phyloP scores from a whole-genome alignment of 139 green algal species.

The Prasinococcaceae sp. region DNA sequence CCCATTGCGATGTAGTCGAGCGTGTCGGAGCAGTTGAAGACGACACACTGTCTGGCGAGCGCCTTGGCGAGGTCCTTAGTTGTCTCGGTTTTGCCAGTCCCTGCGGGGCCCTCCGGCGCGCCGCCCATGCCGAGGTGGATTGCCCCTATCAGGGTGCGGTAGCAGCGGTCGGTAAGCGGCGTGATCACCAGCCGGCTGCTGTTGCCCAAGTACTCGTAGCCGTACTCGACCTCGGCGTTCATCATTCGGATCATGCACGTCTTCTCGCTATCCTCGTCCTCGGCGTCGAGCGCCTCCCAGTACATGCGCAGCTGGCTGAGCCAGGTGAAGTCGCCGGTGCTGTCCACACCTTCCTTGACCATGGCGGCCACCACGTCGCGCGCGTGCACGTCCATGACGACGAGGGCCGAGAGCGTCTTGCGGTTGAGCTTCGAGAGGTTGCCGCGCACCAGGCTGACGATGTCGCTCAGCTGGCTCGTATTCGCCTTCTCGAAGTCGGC shows the following conservation, averaged over 20 bases:
- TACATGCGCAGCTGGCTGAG: conserved; percentile 25
- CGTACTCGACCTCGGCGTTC: conserved; percentile 35
- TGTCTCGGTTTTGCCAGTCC: too few relatives aligned
- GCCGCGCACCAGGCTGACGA: conserved; percentile 19
- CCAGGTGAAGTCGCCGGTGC: conserved; percentile 18
- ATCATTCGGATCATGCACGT: conserved; percentile 47
- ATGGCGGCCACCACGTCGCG: conserved; percentile 21
- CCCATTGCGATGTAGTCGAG: conserved; percentile 29
- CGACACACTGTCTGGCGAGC: conserved; percentile 26
- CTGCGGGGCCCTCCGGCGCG: conserved; percentile 22
- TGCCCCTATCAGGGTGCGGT: conserved; percentile 26
- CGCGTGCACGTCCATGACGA: conserved; percentile 36
- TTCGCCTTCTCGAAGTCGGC: conserved; percentile 5
- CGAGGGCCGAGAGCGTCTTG: conserved; percentile 21
- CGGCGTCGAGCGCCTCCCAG: conserved; percentile 18
- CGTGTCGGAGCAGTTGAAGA: conserved; percentile 34
- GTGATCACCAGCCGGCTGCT: conserved; percentile 24
- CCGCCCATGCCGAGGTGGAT: conserved; percentile 27
- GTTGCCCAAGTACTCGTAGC: conserved; percentile 32
- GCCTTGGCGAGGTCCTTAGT: too few relatives aligned
- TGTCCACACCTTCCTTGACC: conserved; percentile 2
- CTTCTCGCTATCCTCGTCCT: neutral
- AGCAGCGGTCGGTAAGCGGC: conserved; percentile 25
- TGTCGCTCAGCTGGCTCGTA: conserved; percentile 13
- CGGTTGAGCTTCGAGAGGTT: conserved; percentile 21